Percentiles rank a stretch among this genome's conserved stretches.
phyloP scores from a whole-genome alignment of 179 eudicot species.

The Dionaea muscipula region DNA sequence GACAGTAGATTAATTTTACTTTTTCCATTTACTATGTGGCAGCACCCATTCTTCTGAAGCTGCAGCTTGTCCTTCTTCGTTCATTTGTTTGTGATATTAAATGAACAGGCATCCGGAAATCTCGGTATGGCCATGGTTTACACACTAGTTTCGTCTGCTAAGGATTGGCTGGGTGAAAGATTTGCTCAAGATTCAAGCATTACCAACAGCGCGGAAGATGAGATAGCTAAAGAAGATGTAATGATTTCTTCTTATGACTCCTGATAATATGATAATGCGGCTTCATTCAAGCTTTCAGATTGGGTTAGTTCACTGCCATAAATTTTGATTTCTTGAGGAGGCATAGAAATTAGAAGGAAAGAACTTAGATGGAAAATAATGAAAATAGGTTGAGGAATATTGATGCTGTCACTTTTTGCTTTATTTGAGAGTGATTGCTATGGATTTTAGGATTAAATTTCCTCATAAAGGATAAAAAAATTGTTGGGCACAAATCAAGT shows the following conservation, averaged over 20 bases:
- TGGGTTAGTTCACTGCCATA: neutral
- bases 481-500: too few species aligned
- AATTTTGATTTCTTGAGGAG: neutral
- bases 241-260: constrained; percentile 2
- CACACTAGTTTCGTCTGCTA: constrained; percentile 73
- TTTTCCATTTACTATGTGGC: too few species aligned
- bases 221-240: constrained; percentile 66
- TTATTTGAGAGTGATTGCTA: too few species aligned
- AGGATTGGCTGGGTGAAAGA: constrained; percentile 84
- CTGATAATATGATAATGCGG: neutral
- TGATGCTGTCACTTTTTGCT: too few species aligned
- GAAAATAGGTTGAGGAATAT: neutral
- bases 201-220: constrained; percentile 38
- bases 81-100: too few species aligned
- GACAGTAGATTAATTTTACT: too few species aligned
- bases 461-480: too few species aligned
- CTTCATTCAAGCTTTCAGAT: neutral
- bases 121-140: constrained; percentile 98
- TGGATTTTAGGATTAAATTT: too few species aligned
- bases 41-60: too few species aligned
- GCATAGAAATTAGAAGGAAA: neutral
- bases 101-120: constrained; percentile 66
- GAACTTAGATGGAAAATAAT: neutral
- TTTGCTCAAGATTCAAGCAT: constrained; percentile 45
- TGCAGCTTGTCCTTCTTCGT: too few species aligned